Evolutionary conservation across 768 basidiomycete genomes (phyloP).

Genomic region (Phaffia australis): DNA sequence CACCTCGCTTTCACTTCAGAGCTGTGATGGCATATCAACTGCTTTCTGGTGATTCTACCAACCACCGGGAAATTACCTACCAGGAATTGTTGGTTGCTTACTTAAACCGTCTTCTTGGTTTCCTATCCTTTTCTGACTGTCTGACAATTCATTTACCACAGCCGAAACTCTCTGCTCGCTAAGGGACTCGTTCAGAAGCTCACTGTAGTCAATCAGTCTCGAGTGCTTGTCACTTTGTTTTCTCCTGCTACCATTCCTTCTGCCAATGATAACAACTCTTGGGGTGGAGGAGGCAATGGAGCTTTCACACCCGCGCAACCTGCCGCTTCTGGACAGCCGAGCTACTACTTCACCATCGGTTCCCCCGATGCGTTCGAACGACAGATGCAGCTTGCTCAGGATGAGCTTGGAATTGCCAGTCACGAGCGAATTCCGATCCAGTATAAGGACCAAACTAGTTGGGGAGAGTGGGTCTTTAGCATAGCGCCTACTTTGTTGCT

Average conservation of each 20-base stretch:
- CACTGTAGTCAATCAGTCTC: slow-evolving; percentile 18
- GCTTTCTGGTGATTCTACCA: not conserved
- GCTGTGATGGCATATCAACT: slow-evolving; percentile 9
- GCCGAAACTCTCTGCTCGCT: slow-evolving; percentile 85
- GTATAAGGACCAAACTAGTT: slow-evolving; percentile 88
- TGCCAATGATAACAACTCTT: slow-evolving; percentile 30
- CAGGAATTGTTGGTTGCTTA: slow-evolving; percentile 62
- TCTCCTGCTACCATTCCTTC: slow-evolving; percentile 22
- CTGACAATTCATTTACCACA: slow-evolving; percentile 18
- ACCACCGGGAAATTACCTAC: slow-evolving; percentile 88
- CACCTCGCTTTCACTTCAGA: not conserved
- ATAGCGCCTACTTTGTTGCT: slow-evolving; percentile 92
- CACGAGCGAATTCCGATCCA: slow-evolving; percentile 92
- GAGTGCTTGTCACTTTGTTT: slow-evolving; percentile 14
- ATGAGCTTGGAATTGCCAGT: slow-evolving; percentile 79
- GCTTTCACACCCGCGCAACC: slow-evolving; percentile 30
- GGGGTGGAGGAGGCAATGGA: slow-evolving; percentile 38
- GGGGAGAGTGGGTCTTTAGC: slow-evolving; percentile 66
- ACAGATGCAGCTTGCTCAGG: slow-evolving; percentile 85
- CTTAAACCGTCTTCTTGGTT: not conserved
- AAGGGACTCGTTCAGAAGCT: slow-evolving; percentile 44
- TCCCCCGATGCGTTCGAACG: slow-evolving; percentile 94
- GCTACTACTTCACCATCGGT: slow-evolving; percentile 89
- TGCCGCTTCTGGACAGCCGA: slow-evolving; percentile 28
- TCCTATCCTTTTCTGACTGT: not conserved